Evolutionary conservation across 2,329 filamentous ascomycete species (phyloP).

Genomic region (Exophiala calicioides): DNA sequence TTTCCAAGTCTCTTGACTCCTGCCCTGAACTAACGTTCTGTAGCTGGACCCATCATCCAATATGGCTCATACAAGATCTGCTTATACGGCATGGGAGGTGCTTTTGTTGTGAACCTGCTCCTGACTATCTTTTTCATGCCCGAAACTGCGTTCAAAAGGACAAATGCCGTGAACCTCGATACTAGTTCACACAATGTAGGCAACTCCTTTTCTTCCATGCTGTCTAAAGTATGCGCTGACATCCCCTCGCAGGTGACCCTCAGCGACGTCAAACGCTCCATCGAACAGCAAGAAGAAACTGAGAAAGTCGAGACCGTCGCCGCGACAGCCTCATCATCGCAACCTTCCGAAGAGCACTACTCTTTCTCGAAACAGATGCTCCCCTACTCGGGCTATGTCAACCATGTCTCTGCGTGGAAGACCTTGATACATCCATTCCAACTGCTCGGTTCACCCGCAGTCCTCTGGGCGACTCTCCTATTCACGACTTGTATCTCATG

Average conservation of each 20-base stretch:
- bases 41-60: slow-evolving; percentile 44
- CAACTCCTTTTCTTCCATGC: neutral
- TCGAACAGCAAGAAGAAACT: slow-evolving; percentile 29
- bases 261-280: slow-evolving; percentile 27
- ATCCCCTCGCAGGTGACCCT: neutral
- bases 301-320: slow-evolving; percentile 20
- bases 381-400: slow-evolving; percentile 43
- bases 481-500: slow-evolving; percentile 43
- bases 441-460: slow-evolving; percentile 40
- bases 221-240: no score
- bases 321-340: neutral
- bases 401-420: slow-evolving; percentile 40
- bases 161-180: slow-evolving; percentile 40
- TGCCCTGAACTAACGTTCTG: neutral
- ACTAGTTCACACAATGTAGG: slow-evolving; percentile 34
- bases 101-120: slow-evolving; percentile 41
- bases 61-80: slow-evolving; percentile 38
- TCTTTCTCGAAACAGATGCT: slow-evolving; percentile 36
- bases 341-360: slow-evolving; percentile 25
- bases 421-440: slow-evolving; percentile 41
- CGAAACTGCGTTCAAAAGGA: slow-evolving; percentile 41
- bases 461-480: slow-evolving; percentile 43
- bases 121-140: slow-evolving; percentile 48
- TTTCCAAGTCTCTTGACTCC: neutral
- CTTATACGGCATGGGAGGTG: slow-evolving; percentile 45